Evolutionary conservation across 345 rosid species (phyloP), one percentile per base, ranked within the genome.

Genomic region (Excoecaria cochinchinensis): DNA sequence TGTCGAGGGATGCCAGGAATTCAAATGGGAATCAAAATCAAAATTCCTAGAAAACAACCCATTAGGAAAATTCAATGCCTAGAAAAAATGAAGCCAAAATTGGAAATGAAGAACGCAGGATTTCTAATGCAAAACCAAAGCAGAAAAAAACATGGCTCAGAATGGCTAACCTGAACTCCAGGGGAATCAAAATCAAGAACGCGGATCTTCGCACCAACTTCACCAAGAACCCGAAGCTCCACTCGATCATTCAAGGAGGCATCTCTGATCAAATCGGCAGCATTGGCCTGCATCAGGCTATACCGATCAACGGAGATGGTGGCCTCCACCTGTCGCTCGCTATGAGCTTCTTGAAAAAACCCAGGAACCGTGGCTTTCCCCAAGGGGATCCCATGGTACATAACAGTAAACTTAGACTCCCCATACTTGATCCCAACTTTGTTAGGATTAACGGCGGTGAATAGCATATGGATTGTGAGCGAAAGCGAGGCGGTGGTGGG

Each of bases 361-460:
- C 98, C 98, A 8, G 99, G 90, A 39, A 95, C 92, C 36, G 91
- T 82, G 52, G 97, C 99, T 76, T 87, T 89, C 39, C 99, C 99
- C 60, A 95, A 67, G 0, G 99, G 99, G 19, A 95, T 85, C 78
- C 98, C 97, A 51, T 84, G 83, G 90, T 95, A 95, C 99, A 93
- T 89, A 19, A 95, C 98, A 6, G 97, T 95, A 82, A 95, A 95
- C 71, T 86, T 87, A 17, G 99, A 95, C 90, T 95, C 95, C 6
- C 92, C 92, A 82, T 92, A 95, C 87, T 90, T 90, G 90, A 95
- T 95, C 77, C 99, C 99, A 6, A 95, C 99, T 74, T 91, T 95
- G 80, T 95, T 95, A 0, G 99, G 99, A 83, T 92, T 94, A 13
- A 84, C 97, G 36, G 98, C 97, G 12, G 88, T 88, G 90, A 95